A percentile compares a stretch with the other conserved stretches of the same genome.
Conservation (phyloP, 805 yeast species). For the Tetrapisispora taiwanensis region DNA sequence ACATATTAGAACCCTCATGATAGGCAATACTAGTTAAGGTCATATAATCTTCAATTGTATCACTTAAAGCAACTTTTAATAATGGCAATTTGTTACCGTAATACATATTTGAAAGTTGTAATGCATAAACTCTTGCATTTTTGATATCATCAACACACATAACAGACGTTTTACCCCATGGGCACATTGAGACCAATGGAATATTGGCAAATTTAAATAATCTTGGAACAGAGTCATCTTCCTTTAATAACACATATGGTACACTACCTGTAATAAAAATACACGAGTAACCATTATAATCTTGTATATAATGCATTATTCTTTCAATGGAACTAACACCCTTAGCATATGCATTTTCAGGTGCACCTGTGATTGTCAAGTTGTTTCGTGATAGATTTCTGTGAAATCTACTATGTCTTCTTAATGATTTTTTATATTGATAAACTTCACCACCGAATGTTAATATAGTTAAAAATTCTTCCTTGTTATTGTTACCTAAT, state of each 20-base stretch:
- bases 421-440: conserved; percentile 45
- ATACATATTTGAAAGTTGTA: conserved; percentile 31
- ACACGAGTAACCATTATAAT: conserved; percentile 47
- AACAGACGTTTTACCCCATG: conserved; percentile 34
- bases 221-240: conserved; percentile 52
- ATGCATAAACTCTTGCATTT: conserved; percentile 47
- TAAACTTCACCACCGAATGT: conserved; percentile 77
- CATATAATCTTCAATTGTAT: conserved; percentile 21
- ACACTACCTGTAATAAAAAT: conserved; percentile 66
- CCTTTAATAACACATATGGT: conserved; percentile 60
- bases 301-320: conserved; percentile 47
- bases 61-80: conserved; percentile 40
- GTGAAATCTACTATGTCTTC: conserved; percentile 16
- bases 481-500: conserved; percentile 51
- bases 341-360: conserved; percentile 61
- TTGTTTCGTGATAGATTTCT: conserved; percentile 24
- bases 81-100: conserved; percentile 57
- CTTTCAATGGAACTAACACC: conserved; percentile 59
- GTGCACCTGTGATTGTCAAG: conserved; percentile 60
- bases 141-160: conserved; percentile 62
- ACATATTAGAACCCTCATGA: conserved; percentile 56
- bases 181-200: conserved; percentile 50
- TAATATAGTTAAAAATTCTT: conserved; percentile 57
- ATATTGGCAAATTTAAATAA: conserved; percentile 56
- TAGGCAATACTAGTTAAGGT: conserved; percentile 58